A percentile compares a stretch with the other conserved stretches of the same genome.
phyloP scores from a whole-genome alignment of 495 filamentous ascomycete genomes.

The Xylaria cubensis region DNA sequence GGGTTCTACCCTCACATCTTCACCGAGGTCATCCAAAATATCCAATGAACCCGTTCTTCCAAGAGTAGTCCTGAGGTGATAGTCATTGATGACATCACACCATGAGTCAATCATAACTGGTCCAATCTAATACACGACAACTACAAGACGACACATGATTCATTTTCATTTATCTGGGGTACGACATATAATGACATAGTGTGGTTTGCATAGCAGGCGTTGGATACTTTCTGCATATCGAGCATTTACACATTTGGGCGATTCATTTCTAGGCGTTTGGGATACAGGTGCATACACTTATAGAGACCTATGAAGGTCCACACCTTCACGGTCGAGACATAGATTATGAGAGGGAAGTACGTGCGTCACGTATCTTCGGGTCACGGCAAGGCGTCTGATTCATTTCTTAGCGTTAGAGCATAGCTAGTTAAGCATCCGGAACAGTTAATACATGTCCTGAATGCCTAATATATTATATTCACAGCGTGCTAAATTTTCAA shows the following conservation, averaged over 20 bases:
- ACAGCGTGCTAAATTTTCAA: background rate
- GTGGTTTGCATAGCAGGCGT: slow-evolving; percentile 21
- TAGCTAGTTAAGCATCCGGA: background rate
- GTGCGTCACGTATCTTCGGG: background rate
- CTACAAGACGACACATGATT: background rate
- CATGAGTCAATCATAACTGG: background rate
- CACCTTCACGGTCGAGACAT: background rate
- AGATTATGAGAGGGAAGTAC: background rate
- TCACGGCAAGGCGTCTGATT: background rate
- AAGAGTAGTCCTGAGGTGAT: slow-evolving; percentile 17
- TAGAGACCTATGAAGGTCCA: slow-evolving; percentile 20
- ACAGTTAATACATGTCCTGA: background rate
- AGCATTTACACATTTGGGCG: slow-evolving; percentile 1
- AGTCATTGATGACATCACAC: background rate
- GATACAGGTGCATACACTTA: background rate
- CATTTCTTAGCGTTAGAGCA: background rate
- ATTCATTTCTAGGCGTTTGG: slow-evolving; percentile 9
- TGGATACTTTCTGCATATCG: background rate
- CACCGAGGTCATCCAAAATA: slow-evolving; percentile 35
- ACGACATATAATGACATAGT: slow-evolving; percentile 6
- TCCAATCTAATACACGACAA: background rate
- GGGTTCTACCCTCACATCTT: slow-evolving; percentile 24
- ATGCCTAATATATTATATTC: background rate
- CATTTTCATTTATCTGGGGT: background rate
- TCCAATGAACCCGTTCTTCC: slow-evolving; percentile 27